Base-by-base conservation (phyloP, 768 basidiomycete species). In the Butyriboletus loyo region DNA sequence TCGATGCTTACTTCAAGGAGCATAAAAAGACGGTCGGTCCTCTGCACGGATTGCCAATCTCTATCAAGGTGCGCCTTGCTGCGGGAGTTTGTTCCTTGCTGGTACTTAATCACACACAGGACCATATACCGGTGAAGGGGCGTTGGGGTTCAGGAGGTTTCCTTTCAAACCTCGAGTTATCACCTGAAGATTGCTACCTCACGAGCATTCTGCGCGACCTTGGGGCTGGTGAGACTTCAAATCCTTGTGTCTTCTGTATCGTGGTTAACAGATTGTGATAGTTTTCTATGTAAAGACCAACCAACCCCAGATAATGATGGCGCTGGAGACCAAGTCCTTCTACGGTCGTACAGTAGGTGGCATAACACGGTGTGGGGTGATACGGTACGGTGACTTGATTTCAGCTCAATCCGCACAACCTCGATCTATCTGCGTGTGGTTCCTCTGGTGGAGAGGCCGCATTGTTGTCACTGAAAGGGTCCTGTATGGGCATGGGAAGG, bases 391-490 rank as follows among this genome's bases (percentile, higher is more conserved):
- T 57, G 7, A 53, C 40, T n/a, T 31, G n/a, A 22, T 43, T 41
- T 35, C 67, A 79, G 40, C 59, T 69, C 28, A 79, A 82, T 52
- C 81, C 81, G 1, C 61, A 67, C 63, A 80, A 80, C 54, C 65
- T 72, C 2, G 46, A 63, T 9, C 61, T 79, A 21, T 77, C 75
- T 0, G 61, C 72, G 1, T 80, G 81, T 11, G 82, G 81, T n/a
- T 79, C 78, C 8, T 76, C 75, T 3, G 81, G 81, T 7, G 81
- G 81, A 27, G 81, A 80, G 61, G 70, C 72, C 4, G 78, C 81
- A 0, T 57, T 82, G 1, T 43, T 81, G 3, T 77, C 77, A 5
- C 54, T 81, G 51, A 72, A 72, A 31, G 79, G 79, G 30, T 70
- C 72, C 19, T 73, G 74, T 28, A 54, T 81, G 25, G 76, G 80